Evolutionary conservation across 2,329 filamentous ascomycete genomes (phyloP).

Genomic region (Cladosporium sphaerospermum): DNA sequence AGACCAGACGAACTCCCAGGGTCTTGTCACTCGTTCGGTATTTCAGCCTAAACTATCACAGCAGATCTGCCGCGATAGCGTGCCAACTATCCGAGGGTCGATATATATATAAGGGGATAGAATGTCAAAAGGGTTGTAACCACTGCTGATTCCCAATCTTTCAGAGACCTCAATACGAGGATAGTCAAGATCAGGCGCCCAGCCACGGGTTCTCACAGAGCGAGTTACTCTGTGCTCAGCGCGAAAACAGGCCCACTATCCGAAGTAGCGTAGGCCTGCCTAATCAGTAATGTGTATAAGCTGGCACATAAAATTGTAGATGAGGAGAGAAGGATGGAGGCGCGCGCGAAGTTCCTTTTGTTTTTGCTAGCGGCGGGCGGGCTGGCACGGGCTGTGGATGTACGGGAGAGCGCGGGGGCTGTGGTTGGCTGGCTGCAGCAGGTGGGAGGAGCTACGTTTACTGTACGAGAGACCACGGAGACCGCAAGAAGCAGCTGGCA

Average conservation of each 20-base stretch:
- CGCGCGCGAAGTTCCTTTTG: constrained; percentile 16
- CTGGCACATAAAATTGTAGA: constrained; percentile 45
- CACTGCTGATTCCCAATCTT: constrained; percentile 67
- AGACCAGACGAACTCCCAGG: too few relatives aligned
- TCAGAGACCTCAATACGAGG: constrained; percentile 60
- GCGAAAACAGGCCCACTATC: constrained; percentile 51
- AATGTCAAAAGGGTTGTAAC: constrained; percentile 44
- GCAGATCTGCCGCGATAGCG: too few relatives aligned
- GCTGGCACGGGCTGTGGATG: not conserved
- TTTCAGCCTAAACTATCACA: too few relatives aligned
- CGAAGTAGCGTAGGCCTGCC: constrained; percentile 8
- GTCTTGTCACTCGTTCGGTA: too few relatives aligned
- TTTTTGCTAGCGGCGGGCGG: constrained; percentile 1
- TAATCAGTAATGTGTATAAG: constrained; percentile 52
- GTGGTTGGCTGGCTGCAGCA: constrained; percentile 14
- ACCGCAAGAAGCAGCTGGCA: too few relatives aligned
- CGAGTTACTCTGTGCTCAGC: constrained; percentile 58
- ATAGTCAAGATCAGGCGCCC: constrained; percentile 65
- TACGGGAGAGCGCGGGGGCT: constrained; percentile 21
- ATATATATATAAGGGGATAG: too few relatives aligned
- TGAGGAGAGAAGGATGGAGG: constrained; percentile 35
- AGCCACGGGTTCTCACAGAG: constrained; percentile 52
- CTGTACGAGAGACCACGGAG: constrained; percentile 2
- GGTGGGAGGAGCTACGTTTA: constrained; percentile 21
- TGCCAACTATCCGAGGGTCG: too few relatives aligned